Conservation (phyloP, 106 monocot genomes). For the Dendrobium catenatum region DNA sequence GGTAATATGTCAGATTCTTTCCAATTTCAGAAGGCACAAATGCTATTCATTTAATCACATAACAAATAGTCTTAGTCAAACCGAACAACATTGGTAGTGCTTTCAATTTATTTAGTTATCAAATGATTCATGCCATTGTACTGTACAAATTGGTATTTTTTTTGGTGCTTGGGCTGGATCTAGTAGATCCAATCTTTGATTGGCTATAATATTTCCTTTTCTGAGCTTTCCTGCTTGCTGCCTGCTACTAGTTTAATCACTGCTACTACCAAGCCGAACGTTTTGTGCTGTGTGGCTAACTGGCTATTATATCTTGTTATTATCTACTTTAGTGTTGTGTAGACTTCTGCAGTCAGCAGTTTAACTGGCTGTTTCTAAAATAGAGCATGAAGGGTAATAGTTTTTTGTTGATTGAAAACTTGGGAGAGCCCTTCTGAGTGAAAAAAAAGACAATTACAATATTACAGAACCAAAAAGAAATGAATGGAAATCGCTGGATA, state of each 20-base stretch:
- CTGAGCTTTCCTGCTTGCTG: background rate
- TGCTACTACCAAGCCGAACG: background rate
- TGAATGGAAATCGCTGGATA: background rate
- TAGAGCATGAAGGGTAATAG: background rate
- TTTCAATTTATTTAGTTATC: background rate
- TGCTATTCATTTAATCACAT: background rate
- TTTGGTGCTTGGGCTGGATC: background rate
- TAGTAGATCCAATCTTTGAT: background rate
- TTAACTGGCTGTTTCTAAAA: background rate
- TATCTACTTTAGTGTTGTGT: background rate
- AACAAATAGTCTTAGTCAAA: background rate
- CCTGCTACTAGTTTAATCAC: background rate
- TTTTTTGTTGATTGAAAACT: no score
- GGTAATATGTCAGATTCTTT: background rate
- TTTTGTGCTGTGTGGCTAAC: background rate
- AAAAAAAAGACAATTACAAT: background rate
- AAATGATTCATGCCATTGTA: background rate
- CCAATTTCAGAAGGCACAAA: background rate
- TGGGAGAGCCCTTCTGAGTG: no score
- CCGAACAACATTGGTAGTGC: background rate
- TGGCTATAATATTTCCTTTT: background rate
- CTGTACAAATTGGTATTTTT: background rate
- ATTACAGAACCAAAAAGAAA: background rate
- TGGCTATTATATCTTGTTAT: background rate
- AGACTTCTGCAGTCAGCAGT: background rate